Evolutionary conservation across 225 moss, liverwort and hornwort genomes (phyloP), one percentile per base, ranked within the genome.

Genomic region (Pleurozium schreberi): DNA sequence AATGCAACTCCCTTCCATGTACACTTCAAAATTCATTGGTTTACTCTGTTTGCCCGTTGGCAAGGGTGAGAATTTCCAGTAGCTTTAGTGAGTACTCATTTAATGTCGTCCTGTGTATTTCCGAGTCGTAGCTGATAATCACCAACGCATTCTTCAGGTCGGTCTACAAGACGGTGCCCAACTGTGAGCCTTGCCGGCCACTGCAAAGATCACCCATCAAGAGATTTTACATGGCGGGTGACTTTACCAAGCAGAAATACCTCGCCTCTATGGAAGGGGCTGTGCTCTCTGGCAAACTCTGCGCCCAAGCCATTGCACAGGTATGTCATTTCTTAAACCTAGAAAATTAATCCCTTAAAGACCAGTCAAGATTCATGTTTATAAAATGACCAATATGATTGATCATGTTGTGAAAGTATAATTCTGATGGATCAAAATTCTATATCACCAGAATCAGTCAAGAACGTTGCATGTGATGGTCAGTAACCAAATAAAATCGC

Each of bases 251-350:
- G 91, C 98, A 98, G 80, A 97, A 96, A 90, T 98, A 95, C 87
- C 96, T 98, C 58, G 98, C 97, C 36, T 98, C 98, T 13, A 98
- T 98, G 98, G 98, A 98, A 93, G 98, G 98, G 64, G 98, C 98
- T 67, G 98, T 97, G 86, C 94, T 98, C 34, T 98, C 98, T 45
- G 98, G 98, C 63, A 98, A 98, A 86, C 90, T 93, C 22, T 98
- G 98, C 83, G 94, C 98, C 4, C 97, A 94, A 90, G 92, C 96
- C 42, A 96, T 98, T 84, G 93, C 91, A 17, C 94, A 98, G 96
- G 97, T 96, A 88, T 66, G 22, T 31, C 34, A n/a, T 77, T 73
- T 42, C 66, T 33, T 43, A 63, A 64, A 78, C 55, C 27, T 70
- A 52, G 47, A 85, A 79, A 42, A 33, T 22, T 2, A 31, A 40